These are phyloP conservation scores for Aschersonia sp. DNA, from an alignment of 2,329 filamentous ascomycete genomes.

Conservation along the genomic window DNA sequence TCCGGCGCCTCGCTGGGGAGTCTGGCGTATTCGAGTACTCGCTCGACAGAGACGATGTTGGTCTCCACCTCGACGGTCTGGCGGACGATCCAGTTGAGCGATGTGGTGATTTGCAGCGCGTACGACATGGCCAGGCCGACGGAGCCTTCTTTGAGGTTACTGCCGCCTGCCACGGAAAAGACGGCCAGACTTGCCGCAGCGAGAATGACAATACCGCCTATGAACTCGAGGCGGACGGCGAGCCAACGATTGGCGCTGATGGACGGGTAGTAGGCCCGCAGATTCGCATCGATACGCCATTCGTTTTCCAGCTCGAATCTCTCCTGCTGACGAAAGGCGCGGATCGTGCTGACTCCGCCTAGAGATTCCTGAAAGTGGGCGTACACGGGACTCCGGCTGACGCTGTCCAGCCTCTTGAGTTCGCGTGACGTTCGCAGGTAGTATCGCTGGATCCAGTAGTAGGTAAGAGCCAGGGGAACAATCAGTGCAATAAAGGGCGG, in stretches of 20 bases:
- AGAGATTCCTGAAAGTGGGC: constrained; percentile 97
- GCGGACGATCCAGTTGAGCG: constrained; percentile 96
- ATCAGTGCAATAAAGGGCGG: constrained; percentile 72
- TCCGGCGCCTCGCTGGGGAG: constrained; percentile 91
- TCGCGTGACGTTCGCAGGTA: constrained; percentile 93
- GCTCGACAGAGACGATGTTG: constrained; percentile 98
- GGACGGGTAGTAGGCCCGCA: constrained; percentile 89
- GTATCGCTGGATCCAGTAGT: constrained; percentile 91
- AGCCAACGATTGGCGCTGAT: constrained; percentile 93
- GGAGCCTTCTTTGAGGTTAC: constrained; percentile 50
- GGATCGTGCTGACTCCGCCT: constrained; percentile 86
- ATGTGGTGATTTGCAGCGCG: constrained; percentile 90
- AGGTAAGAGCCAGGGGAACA: constrained; percentile 65
- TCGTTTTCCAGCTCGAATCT: constrained; percentile 90
- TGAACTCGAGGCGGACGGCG: constrained; percentile 86
- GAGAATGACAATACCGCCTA: constrained; percentile 88
- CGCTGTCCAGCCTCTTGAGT: constrained; percentile 87
- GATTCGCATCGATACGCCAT: constrained; percentile 90
- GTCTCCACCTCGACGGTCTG: constrained; percentile 99
- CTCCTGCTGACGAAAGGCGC: constrained; percentile 79
- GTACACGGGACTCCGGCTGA: constrained; percentile 91
- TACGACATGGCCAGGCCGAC: constrained; percentile 96
- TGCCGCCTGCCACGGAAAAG: constrained; percentile 59
- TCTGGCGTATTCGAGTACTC: constrained; percentile 86
- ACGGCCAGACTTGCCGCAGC: constrained; percentile 72